Evolutionary conservation across 75 land plant species (phyloP).

Genomic region (Adiantum capillusveneris): DNA sequence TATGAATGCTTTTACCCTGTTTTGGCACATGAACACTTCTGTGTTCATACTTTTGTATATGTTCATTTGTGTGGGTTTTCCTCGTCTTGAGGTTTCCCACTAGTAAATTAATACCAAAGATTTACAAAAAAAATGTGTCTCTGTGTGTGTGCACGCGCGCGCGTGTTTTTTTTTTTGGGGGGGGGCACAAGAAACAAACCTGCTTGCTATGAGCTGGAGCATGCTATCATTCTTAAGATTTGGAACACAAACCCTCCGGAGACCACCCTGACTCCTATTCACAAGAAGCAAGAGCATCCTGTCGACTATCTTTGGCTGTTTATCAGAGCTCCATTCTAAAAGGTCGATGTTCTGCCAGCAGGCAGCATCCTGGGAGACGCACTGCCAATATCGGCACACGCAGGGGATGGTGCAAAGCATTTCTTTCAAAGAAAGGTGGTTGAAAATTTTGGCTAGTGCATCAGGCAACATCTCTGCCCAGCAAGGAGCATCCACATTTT

Average conservation of each 20-base stretch:
- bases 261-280: conserved; percentile 45
- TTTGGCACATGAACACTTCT: no score
- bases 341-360: conserved; percentile 76
- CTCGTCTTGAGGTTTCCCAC: no score
- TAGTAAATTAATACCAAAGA: no score
- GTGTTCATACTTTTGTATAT: no score
- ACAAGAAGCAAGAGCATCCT: conserved; percentile 48
- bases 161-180: no score
- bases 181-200: no score
- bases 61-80: no score
- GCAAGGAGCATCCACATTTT: neutral
- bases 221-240: conserved; percentile 28
- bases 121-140: no score
- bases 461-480: conserved; percentile 79
- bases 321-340: conserved; percentile 47
- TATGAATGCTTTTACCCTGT: no score
- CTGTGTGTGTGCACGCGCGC: no score
- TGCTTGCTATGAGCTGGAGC: conserved; percentile 37
- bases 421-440: conserved; percentile 50
- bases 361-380: conserved; percentile 46
- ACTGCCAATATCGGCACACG: conserved; percentile 66
- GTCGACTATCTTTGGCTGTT: conserved; percentile 32
- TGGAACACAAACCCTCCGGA: conserved; percentile 44
- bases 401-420: conserved; percentile 50
- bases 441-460: conserved; percentile 59